Evolutionary conservation across 2,329 filamentous ascomycete species (phyloP), one percentile per base, ranked within the genome.

Genomic region (Penicillium occitanis): DNA sequence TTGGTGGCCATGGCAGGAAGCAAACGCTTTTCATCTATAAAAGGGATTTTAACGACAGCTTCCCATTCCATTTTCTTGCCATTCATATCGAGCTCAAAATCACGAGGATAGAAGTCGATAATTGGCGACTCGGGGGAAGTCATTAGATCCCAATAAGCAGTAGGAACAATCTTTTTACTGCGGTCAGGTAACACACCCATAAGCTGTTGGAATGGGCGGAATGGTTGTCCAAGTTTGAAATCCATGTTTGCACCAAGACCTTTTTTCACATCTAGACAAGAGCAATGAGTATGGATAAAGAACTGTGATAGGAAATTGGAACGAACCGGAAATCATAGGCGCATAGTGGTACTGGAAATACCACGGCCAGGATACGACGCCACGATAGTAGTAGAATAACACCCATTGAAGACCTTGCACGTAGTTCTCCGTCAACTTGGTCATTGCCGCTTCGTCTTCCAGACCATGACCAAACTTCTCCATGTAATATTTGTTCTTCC

Each of bases 41-140:
- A 99, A 0, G 95, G 95, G 74, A 99, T 99, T 79, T 98, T 99
- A 70, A 99, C 93, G 44, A 99, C 94, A 33, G 95, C 95, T 76
- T 99, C 95, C 95, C 95, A 99, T 69, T 99, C 96, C 91, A 97
- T 96, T 82, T 97, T 99, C 83, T 99, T 99, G 67, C 95, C 96
- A 72, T 99, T 98, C 95, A 99, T 98, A 76, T 99, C 96, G 48
- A 99, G 84, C 70, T 96, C 92, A 73, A 99, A 99, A 73, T 99
- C 95, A 72, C 94, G 87, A 2, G 95, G 95, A 73, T 99, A 99
- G 77, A 99, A 99, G 76, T 99, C 95, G 73, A 97, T 91, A 76
- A 99, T 99, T 1, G 95, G 93, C 17, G 94, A 98, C 17, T 91
- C 87, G 1, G 90, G 85, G 64, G 91, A 91, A 1, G 92, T 97